Evolutionary conservation across 2,329 filamentous ascomycete genomes (phyloP).

Genomic region (Alternaria panax): DNA sequence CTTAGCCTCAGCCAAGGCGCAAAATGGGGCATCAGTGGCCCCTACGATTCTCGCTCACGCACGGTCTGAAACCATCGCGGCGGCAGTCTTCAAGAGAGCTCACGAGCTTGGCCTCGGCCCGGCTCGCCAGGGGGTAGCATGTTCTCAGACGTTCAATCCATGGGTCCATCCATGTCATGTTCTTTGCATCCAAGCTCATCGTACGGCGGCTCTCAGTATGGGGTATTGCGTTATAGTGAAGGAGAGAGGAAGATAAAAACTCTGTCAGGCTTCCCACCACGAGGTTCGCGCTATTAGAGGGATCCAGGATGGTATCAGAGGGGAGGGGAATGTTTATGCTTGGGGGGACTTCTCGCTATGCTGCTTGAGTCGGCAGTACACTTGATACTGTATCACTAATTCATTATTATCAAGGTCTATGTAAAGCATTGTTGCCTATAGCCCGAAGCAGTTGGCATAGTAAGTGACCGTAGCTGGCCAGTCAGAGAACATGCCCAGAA

Average conservation of each 20-base stretch:
- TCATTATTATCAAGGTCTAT: background rate
- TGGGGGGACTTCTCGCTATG: background rate
- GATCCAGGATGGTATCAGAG: background rate
- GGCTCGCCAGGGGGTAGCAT: background rate
- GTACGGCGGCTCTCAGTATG: background rate
- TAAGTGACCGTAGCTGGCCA: slow-evolving; percentile 74
- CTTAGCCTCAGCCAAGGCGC: background rate
- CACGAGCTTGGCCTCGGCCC: background rate
- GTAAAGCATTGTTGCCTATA: slow-evolving; percentile 22
- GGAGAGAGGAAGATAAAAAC: background rate
- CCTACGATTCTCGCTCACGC: background rate
- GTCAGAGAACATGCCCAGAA: slow-evolving; percentile 70
- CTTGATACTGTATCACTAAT: background rate
- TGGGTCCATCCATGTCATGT: background rate
- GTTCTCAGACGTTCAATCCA: background rate
- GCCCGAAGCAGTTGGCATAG: slow-evolving; percentile 73
- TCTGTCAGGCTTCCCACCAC: background rate
- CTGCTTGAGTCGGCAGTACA: background rate
- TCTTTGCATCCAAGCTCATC: background rate
- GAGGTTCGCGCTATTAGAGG: background rate
- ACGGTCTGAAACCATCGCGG: background rate
- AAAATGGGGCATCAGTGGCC: background rate
- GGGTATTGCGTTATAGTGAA: background rate
- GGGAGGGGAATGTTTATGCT: background rate
- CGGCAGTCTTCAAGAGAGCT: background rate